Conservation (phyloP, 768 basidiomycete genomes). For the Dioszegia crocea region DNA sequence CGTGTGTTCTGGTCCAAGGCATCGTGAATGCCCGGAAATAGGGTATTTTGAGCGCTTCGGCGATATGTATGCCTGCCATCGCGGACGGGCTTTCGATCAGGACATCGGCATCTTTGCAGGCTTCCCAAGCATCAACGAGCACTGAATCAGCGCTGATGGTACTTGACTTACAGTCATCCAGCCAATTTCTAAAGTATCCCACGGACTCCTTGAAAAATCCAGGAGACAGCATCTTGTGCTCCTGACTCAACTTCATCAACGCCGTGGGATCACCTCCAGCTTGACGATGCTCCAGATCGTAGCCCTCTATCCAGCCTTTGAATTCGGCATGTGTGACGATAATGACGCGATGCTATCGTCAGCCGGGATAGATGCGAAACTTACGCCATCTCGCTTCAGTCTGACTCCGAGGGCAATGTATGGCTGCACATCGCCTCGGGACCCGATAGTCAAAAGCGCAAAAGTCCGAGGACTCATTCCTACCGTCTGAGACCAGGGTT, state of each 20-base stretch:
- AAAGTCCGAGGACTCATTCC: conserved; percentile 55
- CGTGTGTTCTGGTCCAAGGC: conserved; percentile 53
- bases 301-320: conserved; percentile 60
- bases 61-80: conserved; percentile 69
- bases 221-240: conserved; percentile 64
- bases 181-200: conserved; percentile 62
- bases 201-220: conserved; percentile 66
- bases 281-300: conserved; percentile 59
- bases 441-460: conserved; percentile 64
- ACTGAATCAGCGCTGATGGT: conserved; percentile 49
- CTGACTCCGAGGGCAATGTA: conserved; percentile 55
- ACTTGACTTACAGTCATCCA: conserved; percentile 58
- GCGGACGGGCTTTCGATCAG: conserved; percentile 65
- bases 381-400: conserved; percentile 51
- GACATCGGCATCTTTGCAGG: conserved; percentile 64
- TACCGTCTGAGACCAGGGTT: conserved; percentile 9
- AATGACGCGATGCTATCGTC: conserved; percentile 50
- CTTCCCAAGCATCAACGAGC: conserved; percentile 61
- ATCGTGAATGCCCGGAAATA: conserved; percentile 57
- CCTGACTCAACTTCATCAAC: conserved; percentile 62
- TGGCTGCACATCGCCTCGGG: conserved; percentile 58
- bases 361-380: neutral
- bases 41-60: conserved; percentile 64
- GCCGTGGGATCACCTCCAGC: conserved; percentile 68
- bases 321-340: conserved; percentile 56